Percentiles rank a stretch among this genome's conserved stretches.
These are phyloP conservation scores for Dicorynia guianensis DNA, from an alignment of 306 rosid species.

Conservation along the genomic window DNA sequence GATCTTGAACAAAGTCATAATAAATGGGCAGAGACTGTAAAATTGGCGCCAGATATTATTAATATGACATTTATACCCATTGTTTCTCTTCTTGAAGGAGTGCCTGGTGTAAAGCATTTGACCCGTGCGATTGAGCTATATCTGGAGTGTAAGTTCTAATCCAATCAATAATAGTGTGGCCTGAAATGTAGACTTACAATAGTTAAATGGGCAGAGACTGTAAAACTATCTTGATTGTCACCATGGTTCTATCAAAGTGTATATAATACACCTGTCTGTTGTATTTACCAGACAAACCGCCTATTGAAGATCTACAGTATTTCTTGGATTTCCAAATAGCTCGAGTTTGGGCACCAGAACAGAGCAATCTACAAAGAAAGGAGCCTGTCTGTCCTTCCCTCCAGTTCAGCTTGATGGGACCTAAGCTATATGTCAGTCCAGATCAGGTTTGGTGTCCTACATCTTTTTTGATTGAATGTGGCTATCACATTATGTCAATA, in stretches of 20 bases:
- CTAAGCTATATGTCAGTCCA: slow-evolving; percentile 90
- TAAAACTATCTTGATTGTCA: no score
- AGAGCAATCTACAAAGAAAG: slow-evolving; percentile 82
- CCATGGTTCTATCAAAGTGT: neutral
- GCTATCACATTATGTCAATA: slow-evolving; percentile 35
- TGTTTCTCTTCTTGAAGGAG: slow-evolving; percentile 88
- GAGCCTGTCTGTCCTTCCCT: slow-evolving; percentile 88
- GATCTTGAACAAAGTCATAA: slow-evolving; percentile 97
- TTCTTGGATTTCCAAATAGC: slow-evolving; percentile 96
- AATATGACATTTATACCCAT: slow-evolving; percentile 96
- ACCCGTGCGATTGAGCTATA: slow-evolving; percentile 89
- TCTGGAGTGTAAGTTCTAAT: slow-evolving; percentile 78
- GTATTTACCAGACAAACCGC: slow-evolving; percentile 79
- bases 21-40: slow-evolving; percentile 90
- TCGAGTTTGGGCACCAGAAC: slow-evolving; percentile 93
- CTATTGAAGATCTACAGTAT: slow-evolving; percentile 94
- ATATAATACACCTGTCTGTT: slow-evolving; percentile 12
- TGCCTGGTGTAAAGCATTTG: slow-evolving; percentile 82
- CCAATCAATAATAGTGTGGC: slow-evolving; percentile 20
- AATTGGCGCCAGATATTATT: slow-evolving; percentile 87
- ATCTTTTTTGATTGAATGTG: slow-evolving; percentile 24
- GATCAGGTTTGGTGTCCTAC: slow-evolving; percentile 74
- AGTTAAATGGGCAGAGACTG: no score
- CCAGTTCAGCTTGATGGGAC: slow-evolving; percentile 99
- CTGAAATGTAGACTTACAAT: slow-evolving; percentile 26